phyloP scores from a whole-genome alignment of 2,329 filamentous ascomycete genomes.

The Ilyonectria sp. region DNA sequence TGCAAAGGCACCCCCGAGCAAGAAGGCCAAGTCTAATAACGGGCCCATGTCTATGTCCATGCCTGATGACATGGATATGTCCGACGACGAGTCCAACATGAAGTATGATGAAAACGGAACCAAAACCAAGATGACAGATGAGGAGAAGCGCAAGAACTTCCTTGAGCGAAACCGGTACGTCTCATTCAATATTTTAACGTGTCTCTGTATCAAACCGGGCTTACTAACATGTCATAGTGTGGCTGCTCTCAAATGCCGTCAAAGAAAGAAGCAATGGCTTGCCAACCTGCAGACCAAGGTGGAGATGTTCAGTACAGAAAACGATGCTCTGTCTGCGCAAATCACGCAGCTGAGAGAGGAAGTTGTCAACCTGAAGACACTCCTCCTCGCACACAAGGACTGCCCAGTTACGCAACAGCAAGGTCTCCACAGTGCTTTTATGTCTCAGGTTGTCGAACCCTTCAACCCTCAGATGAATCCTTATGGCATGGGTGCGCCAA shows the following conservation, averaged over 20 bases:
- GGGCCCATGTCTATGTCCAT: conserved; percentile 17
- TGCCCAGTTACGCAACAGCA: conserved; percentile 94
- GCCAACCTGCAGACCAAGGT: conserved; percentile 95
- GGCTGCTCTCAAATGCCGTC: conserved; percentile 95
- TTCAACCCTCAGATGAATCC: conserved; percentile 72
- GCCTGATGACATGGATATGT: conserved; percentile 65
- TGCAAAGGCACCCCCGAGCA: conserved; percentile 74
- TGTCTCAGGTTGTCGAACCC: conserved; percentile 70
- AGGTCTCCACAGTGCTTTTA: conserved; percentile 69
- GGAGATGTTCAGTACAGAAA: conserved; percentile 92
- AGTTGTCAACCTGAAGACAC: conserved; percentile 93
- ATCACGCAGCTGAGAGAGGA: conserved; percentile 91
- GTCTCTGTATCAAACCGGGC: not conserved
- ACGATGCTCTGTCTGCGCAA: conserved; percentile 87
- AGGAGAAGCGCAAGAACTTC: conserved; percentile 99
- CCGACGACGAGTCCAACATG: conserved; percentile 66
- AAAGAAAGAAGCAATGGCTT: conserved; percentile 99
- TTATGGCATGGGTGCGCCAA: conserved; percentile 70
- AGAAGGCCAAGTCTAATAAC: conserved; percentile 75
- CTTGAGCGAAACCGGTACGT: conserved; percentile 93
- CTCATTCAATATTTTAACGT: not conserved
- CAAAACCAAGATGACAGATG: conserved; percentile 68
- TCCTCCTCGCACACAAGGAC: conserved; percentile 95
- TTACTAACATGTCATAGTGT: conserved; percentile 71
- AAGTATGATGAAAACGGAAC: conserved; percentile 42